These are phyloP conservation scores for Thelonectria rubi DNA, from an alignment of 2,329 filamentous ascomycete genomes.

Conservation along the genomic window DNA sequence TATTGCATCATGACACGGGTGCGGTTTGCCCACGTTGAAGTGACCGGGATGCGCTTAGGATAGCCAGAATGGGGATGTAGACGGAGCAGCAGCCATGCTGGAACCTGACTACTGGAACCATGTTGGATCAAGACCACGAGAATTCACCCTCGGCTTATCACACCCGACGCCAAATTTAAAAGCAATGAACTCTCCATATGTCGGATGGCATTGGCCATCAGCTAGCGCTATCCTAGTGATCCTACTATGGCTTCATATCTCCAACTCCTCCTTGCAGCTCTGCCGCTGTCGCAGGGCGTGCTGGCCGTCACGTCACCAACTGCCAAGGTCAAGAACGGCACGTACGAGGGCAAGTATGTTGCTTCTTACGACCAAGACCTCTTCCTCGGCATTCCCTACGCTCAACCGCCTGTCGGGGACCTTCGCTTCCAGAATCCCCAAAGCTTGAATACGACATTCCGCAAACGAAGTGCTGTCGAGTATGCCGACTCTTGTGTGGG, in stretches of 20 bases:
- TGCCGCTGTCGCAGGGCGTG: constrained; percentile 8
- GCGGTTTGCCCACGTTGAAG: background rate
- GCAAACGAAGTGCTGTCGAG: constrained; percentile 30
- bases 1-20: background rate
- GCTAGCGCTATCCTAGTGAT: background rate
- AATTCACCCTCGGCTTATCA: background rate
- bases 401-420: constrained; percentile 23
- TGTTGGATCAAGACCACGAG: background rate
- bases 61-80: background rate
- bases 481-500: constrained; percentile 40
- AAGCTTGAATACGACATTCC: constrained; percentile 22
- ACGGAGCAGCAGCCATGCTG: background rate
- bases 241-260: constrained; percentile 10
- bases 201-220: background rate
- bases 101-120: background rate
- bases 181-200: background rate
- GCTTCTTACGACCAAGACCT: constrained; percentile 34
- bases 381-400: constrained; percentile 36
- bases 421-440: constrained; percentile 15
- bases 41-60: constrained; percentile 7
- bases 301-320: constrained; percentile 11
- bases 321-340: constrained; percentile 35
- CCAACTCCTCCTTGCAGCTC: constrained; percentile 1
- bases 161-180: background rate
- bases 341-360: constrained; percentile 34